Base-by-base conservation (phyloP, 2,329 filamentous ascomycete species). In the Magnaporthiopsis poae region DNA sequence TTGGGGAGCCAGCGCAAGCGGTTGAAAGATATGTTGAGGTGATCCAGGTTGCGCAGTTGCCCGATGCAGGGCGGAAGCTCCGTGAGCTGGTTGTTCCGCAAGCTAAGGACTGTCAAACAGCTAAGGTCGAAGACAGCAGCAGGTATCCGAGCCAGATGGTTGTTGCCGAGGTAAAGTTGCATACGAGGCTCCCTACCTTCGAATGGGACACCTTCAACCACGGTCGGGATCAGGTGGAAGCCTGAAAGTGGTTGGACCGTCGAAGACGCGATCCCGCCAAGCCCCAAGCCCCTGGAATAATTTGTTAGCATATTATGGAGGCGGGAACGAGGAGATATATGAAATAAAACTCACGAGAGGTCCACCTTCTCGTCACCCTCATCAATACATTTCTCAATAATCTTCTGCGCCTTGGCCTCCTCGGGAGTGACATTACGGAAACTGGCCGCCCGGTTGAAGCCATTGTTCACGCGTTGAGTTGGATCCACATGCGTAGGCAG, bases 11-110 rank as follows among this genome's bases (percentile, higher is more conserved):
- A 83, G 8, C 79, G 80, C 13, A 92, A 77, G 5, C 77, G 75
- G 68, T 91, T 91, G 65, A 88, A 83, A 0, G 87, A 84, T 11
- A 92, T 71, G 70, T 90, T 91, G 59, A 92, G 81, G 64, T 86
- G 81, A 64, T 79, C 77, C 4, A 92, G 79, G 67, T 86, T 86
- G 5, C 73, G 73, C 8, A 91, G 79, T 39, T 83, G 82, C 29
- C 78, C 79, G 63, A 91, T 85, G 3, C 81, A 79, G 0, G 85
- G 78, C 0, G 89, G 86, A 2, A 92, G 76, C 71, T 88, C 83
- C 0, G 76, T 77, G 18, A 92, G 79, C 31, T 80, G 74, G 71
- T 91, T 91, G 68, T 81, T 84, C 52, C 89, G 85, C 21, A 92
- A 79, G 70, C 84, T 90, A 15, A 92, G 81, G 21, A 87, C 83